phyloP scores from a whole-genome alignment of 106 monocot genomes.

The Posidonia australis region DNA sequence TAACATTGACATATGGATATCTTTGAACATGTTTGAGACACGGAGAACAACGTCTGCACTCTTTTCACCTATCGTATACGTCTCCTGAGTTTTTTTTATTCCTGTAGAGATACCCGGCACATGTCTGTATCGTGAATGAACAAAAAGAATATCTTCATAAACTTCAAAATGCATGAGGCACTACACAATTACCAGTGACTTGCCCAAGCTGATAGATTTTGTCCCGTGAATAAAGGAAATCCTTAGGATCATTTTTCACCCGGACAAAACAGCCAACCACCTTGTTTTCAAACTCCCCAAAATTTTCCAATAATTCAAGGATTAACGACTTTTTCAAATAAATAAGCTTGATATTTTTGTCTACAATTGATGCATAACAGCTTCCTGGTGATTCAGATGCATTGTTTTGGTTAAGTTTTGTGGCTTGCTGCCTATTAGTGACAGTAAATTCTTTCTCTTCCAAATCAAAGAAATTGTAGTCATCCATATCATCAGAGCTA shows the following conservation, averaged over 20 bases:
- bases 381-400: slow-evolving; percentile 12
- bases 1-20: slow-evolving; percentile 53
- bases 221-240: slow-evolving; percentile 24
- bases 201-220: slow-evolving; percentile 49
- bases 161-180: not conserved
- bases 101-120: slow-evolving; percentile 20
- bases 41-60: slow-evolving; percentile 44
- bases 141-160: not conserved
- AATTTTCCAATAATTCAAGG: slow-evolving; percentile 35
- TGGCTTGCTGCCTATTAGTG: slow-evolving; percentile 20
- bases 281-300: slow-evolving; percentile 59
- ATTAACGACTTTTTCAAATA: slow-evolving; percentile 65
- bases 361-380: slow-evolving; percentile 40
- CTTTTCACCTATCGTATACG: slow-evolving; percentile 43
- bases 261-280: slow-evolving; percentile 77
- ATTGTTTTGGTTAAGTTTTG: slow-evolving; percentile 12
- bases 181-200: slow-evolving; percentile 38
- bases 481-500: slow-evolving; percentile 20
- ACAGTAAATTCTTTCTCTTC: slow-evolving; percentile 22
- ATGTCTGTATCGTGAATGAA: not conserved
- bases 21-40: slow-evolving; percentile 43
- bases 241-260: slow-evolving; percentile 52
- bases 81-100: slow-evolving; percentile 34
- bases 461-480: slow-evolving; percentile 24
- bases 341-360: slow-evolving; percentile 53